Base-by-base conservation (phyloP, 441 rosid species). In the Gossypium davidsonii region DNA sequence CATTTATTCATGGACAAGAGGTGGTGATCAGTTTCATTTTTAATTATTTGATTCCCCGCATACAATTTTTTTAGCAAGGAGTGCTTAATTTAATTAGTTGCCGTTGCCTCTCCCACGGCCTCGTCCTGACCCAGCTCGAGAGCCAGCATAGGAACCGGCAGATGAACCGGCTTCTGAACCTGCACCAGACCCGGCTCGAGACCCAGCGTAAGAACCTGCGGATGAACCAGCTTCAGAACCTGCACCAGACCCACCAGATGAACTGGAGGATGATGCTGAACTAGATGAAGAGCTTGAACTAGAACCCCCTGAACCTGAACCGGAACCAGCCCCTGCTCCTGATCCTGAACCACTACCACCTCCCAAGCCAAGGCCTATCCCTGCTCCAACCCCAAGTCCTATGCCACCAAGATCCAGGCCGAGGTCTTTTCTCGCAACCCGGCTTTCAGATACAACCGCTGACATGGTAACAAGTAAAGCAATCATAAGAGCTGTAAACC, bases 331-430 rank as follows among this genome's bases (percentile, higher is more conserved):
- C 12, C 58, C 93, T 4, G 90, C 83, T 48, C 89, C 91, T 0
- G 85, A 79, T 0, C 89, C 87, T 0, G 89, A 84, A 1, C 91
- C 90, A 52, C 90, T 80, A 2, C 90, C 90, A 17, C 84, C 76
- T 3, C 87, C 87, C 52, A 85, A 46, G 61, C 94, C 91, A 9
- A 89, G 23, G 44, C 94, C 94, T 62, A 85, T 23, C n/a, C 91
- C 93, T 46, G 85, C 15, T 25, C 94, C 91, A 12, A 76, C 55
- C 31, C 90, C 93, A 31, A 86, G 34, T 14, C 86, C 88, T 39
- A 80, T 20, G 20, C 90, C 89, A 7, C 88, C 89, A 20, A 86
- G 80, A 78, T 86, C 90, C 51, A 88, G 8, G 12, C 92, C 92
- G 1, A 88, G 82, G 80, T 86, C 87, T 78, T 88, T 84, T 69